A percentile compares a stretch with the other conserved stretches of the same genome.
These are phyloP conservation scores for Lachnellula arida DNA, from an alignment of 2,329 filamentous ascomycete species.

Conservation along the genomic window DNA sequence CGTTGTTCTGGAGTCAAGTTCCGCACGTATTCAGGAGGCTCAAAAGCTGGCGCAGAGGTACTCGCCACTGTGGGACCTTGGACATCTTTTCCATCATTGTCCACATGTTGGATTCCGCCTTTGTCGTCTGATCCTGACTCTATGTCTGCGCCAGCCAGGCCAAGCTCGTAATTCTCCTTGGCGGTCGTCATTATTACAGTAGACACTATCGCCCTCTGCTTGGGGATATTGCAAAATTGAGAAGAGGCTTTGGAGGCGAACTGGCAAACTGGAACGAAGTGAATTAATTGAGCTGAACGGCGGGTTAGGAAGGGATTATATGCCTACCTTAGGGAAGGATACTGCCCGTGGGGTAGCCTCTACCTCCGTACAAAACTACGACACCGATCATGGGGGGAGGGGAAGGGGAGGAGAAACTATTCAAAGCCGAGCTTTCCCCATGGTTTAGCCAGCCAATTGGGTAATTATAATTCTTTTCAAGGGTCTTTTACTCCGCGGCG, in stretches of 20 bases:
- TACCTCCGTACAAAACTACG: no score
- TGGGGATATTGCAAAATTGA: neutral
- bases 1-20: conserved; percentile 49
- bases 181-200: conserved; percentile 8
- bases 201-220: neutral
- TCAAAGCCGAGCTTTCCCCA: neutral
- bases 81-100: conserved; percentile 9
- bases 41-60: conserved; percentile 6
- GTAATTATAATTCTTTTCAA: no score
- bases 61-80: neutral
- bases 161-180: conserved; percentile 14
- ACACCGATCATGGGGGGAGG: neutral
- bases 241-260: neutral
- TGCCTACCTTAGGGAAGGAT: no score
- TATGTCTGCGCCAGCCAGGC: conserved; percentile 7
- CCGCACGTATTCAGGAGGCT: conserved; percentile 33
- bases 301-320: neutral
- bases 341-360: no score
- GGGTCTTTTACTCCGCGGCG: no score
- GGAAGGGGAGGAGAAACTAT: neutral
- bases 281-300: neutral
- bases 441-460: neutral
- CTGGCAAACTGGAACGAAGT: neutral
- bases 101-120: conserved; percentile 14
- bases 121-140: conserved; percentile 22